These are phyloP conservation scores for Oenanthe javanica DNA, from an alignment of 140 eudicot genomes.

Conservation along the genomic window DNA sequence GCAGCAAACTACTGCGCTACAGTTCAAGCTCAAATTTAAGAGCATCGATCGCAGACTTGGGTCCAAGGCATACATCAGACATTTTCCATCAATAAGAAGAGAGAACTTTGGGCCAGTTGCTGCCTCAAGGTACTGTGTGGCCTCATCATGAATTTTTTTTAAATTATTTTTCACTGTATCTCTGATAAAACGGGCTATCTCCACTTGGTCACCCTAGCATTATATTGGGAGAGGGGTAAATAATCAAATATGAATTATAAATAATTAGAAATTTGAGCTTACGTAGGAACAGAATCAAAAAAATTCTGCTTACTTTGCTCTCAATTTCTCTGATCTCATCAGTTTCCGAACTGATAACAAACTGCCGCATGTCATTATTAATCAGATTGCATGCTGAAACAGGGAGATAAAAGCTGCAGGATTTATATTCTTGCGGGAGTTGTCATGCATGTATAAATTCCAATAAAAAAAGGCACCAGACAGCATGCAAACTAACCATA, in stretches of 20 bases:
- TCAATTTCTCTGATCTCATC: slow-evolving; percentile 81
- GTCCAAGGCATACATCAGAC: slow-evolving; percentile 94
- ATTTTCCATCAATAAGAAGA: slow-evolving; percentile 86
- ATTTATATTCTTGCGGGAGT: not conserved
- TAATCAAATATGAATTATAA: slow-evolving; percentile 9
- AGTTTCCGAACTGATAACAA: slow-evolving; percentile 84
- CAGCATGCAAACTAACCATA: slow-evolving; percentile 43
- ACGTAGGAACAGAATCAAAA: slow-evolving; percentile 11
- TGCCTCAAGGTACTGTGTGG: slow-evolving; percentile 37
- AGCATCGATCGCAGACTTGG: slow-evolving; percentile 71
- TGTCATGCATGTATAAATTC: slow-evolving; percentile 1
- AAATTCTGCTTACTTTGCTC: slow-evolving; percentile 44
- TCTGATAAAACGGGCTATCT: slow-evolving; percentile 69
- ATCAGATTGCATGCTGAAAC: slow-evolving; percentile 84
- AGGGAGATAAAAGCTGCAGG: slow-evolving; percentile 1
- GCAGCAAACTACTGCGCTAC: slow-evolving; percentile 87
- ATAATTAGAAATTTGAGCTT: not conserved
- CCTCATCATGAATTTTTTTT: slow-evolving; percentile 54
- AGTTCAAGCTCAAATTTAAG: slow-evolving; percentile 75
- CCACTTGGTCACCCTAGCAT: slow-evolving; percentile 88
- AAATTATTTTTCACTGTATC: slow-evolving; percentile 56
- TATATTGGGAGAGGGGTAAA: slow-evolving; percentile 10
- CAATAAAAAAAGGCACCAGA: slow-evolving; percentile 1
- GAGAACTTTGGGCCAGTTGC: slow-evolving; percentile 54
- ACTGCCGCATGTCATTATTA: slow-evolving; percentile 81